phyloP scores from a whole-genome alignment of 441 rosid species.

The Mallotus japonicus region DNA sequence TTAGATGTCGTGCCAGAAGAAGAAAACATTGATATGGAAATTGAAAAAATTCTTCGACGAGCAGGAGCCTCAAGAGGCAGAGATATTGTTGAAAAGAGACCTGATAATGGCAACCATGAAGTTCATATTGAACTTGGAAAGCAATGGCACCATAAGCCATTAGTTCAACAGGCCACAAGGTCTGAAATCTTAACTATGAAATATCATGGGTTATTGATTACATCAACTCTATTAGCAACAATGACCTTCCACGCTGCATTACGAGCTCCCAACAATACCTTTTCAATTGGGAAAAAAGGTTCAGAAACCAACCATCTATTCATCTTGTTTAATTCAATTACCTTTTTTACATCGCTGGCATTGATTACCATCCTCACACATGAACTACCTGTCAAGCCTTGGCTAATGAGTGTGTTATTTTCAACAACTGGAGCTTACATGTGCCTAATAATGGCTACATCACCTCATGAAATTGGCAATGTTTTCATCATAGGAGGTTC shows the following conservation, averaged over 20 bases:
- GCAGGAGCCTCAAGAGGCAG: constrained; percentile 7
- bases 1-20: not conserved
- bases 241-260: constrained; percentile 18
- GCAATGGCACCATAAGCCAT: not conserved
- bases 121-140: constrained; percentile 17
- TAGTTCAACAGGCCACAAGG: not conserved
- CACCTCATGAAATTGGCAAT: not conserved
- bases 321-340: constrained; percentile 19
- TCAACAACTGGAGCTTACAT: constrained; percentile 23
- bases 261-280: not conserved
- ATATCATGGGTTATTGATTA: constrained; percentile 4
- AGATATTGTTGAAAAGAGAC: not conserved
- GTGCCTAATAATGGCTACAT: constrained; percentile 10
- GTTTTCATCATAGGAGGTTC: constrained; percentile 7
- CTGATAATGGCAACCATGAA: constrained; percentile 1
- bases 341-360: constrained; percentile 22
- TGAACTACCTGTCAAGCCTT: constrained; percentile 21
- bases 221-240: constrained; percentile 11
- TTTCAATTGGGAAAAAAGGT: not conserved
- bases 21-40: not conserved
- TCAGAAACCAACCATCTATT: constrained; percentile 1
- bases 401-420: constrained; percentile 10
- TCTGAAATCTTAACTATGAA: not conserved
- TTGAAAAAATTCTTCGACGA: not conserved
- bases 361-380: constrained; percentile 18